phyloP scores from a whole-genome alignment of 768 basidiomycete species.

The Lactarius sp. region DNA sequence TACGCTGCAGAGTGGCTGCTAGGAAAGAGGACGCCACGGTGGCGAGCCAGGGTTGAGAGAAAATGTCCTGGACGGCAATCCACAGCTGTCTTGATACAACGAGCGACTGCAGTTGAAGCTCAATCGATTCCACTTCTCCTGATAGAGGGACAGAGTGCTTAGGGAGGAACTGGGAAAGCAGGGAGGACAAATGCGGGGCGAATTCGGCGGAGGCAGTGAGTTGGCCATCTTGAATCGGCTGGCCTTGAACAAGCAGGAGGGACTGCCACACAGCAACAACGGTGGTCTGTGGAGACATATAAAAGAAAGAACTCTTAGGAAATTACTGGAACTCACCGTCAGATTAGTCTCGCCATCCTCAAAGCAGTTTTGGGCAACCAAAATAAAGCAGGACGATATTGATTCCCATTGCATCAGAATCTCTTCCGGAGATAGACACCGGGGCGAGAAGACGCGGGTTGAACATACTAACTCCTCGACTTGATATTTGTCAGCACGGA shows the following conservation, averaged over 20 bases:
- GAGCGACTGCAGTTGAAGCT: conserved; percentile 7
- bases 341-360: not conserved
- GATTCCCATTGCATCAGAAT: conserved; percentile 6
- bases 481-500: conserved; percentile 10
- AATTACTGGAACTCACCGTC: not conserved
- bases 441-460: conserved; percentile 1
- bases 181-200: not conserved
- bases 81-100: conserved; percentile 14
- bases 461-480: conserved; percentile 1
- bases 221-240: not conserved
- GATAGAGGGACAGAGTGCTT: not conserved
- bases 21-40: conserved; percentile 13
- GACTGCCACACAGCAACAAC: conserved; percentile 9
- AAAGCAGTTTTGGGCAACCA: not conserved
- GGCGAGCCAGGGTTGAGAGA: conserved; percentile 9
- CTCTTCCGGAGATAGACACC: conserved; percentile 15
- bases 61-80: not conserved
- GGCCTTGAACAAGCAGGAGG: conserved; percentile 5
- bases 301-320: not conserved
- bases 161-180: conserved; percentile 8
- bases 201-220: not conserved
- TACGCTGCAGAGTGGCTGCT: conserved; percentile 1
- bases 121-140: conserved; percentile 7
- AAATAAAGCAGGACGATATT: conserved; percentile 12
- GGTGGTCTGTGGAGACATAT: not conserved